Percentiles rank a stretch among this genome's conserved stretches.
phyloP scores from a whole-genome alignment of 179 eudicot species.

The Drosera spatulata region DNA sequence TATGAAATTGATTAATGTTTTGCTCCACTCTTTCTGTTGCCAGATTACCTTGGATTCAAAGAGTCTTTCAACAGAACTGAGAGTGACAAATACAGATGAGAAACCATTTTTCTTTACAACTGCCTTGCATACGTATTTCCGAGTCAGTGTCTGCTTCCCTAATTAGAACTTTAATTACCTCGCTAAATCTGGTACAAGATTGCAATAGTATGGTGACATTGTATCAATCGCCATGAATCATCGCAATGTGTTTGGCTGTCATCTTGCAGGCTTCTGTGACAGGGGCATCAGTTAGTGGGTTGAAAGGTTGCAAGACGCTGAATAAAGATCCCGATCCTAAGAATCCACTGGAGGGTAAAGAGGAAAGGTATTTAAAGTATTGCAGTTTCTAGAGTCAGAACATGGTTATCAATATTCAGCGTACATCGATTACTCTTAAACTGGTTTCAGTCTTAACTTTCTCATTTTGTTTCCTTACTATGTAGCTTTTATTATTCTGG shows the following conservation, averaged over 20 bases:
- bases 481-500: neutral
- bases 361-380: slow-evolving; percentile 50
- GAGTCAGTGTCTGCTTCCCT: slow-evolving; percentile 34
- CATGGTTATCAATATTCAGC: too few relatives aligned
- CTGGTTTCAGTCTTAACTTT: too few relatives aligned
- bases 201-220: neutral
- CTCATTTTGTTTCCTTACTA: neutral
- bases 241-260: neutral
- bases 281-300: slow-evolving; percentile 66
- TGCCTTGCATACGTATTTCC: slow-evolving; percentile 89
- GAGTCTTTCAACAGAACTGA: slow-evolving; percentile 76
- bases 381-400: too few relatives aligned
- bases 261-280: slow-evolving; percentile 67
- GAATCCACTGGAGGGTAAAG: slow-evolving; percentile 66
- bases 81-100: slow-evolving; percentile 67
- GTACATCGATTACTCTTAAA: too few relatives aligned
- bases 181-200: neutral
- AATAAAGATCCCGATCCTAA: slow-evolving; percentile 91
- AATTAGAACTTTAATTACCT: neutral
- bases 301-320: slow-evolving; percentile 88
- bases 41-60: slow-evolving; percentile 71
- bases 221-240: too few relatives aligned
- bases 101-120: slow-evolving; percentile 78
- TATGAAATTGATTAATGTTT: slow-evolving; percentile 1
- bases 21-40: slow-evolving; percentile 15